Evolutionary conservation across 2,329 filamentous ascomycete species (phyloP), one percentile per base, ranked within the genome.

Genomic region (Calonectria pseudoreteaudii): DNA sequence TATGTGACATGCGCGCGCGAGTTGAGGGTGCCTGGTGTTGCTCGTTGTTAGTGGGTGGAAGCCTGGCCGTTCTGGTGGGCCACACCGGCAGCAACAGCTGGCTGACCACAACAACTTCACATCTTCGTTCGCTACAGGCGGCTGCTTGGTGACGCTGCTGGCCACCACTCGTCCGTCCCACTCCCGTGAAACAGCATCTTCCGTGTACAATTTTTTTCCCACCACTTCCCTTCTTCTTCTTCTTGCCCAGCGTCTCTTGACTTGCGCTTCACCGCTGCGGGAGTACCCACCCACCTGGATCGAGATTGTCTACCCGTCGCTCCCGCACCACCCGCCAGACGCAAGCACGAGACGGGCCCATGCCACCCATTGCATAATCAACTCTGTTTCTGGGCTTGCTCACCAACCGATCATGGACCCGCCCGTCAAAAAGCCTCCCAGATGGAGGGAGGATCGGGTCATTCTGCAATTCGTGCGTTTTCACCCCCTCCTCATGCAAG

Each of bases 401-500:
- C 68, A 47, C 50, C 38, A 53, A 26, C 44, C 64, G 79, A 80
- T 20, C 44, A 85, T 85, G 84, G 80, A 83, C 28, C 77, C 75
- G 50, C 75, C 78, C 30, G 79, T 71, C 62, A 82, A 80, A 75
- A 82, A 78, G 73, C 75, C 77, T 23, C 86, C 86, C 53, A 87
- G 80, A 78, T 85, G 90, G 80, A 90, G 90, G 81, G 90, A 94
- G 81, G 87, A 89, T 80, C 90, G 94, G 80, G 87, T 95, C 81
- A 93, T 97, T 81, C 86, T 97, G 75, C 95, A 98, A 84, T 96
- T 98, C 86, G 94, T 96, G 86, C 82, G 90, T 82, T 65, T 44
- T 18, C 41, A 44, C 72, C 50, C 30, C 41, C 34, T 34, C 52
- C 70, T 69, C 38, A 34, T 36, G 44, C 56, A 30, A 52, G 71